Evolutionary conservation across 371 early-diverging fungal species (phyloP).

Genomic region (Mucor racemosus): DNA sequence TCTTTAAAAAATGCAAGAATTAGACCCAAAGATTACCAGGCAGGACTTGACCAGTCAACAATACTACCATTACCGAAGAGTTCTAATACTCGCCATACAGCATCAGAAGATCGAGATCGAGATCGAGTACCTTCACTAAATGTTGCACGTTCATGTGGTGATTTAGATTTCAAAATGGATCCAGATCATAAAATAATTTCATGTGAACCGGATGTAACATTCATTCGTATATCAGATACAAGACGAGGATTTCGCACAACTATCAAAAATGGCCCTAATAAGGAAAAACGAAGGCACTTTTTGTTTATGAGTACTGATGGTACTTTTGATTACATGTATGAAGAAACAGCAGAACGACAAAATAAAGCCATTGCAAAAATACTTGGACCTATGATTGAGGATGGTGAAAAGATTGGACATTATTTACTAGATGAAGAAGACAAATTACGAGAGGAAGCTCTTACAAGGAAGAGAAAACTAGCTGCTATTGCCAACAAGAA

Average conservation of each 20-base stretch:
- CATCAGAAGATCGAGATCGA: constrained; percentile 36
- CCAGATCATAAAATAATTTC: constrained; percentile 58
- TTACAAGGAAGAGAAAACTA: constrained; percentile 3
- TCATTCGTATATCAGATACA: constrained; percentile 51
- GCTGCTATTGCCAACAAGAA: neutral
- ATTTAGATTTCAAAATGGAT: constrained; percentile 68
- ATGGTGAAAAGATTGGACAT: constrained; percentile 51
- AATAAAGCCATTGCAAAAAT: constrained; percentile 52
- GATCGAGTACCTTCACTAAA: constrained; percentile 62
- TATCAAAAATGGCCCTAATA: constrained; percentile 30
- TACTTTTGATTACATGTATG: constrained; percentile 58
- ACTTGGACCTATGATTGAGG: constrained; percentile 55
- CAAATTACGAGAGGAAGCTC: neutral
- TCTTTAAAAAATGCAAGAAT: constrained; percentile 67
- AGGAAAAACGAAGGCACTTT: constrained; percentile 48
- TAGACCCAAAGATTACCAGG: constrained; percentile 48
- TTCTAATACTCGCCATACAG: neutral
- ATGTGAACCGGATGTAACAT: constrained; percentile 65
- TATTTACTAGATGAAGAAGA: constrained; percentile 45
- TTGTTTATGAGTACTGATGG: constrained; percentile 57
- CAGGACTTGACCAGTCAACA: constrained; percentile 17
- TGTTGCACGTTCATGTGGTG: constrained; percentile 68
- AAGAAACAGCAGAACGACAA: constrained; percentile 54
- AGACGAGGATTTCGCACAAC: constrained; percentile 22
- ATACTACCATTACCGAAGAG: neutral